These are phyloP conservation scores for Fusarium sp. DNA, from an alignment of 2,329 filamentous ascomycete species.

Conservation along the genomic window DNA sequence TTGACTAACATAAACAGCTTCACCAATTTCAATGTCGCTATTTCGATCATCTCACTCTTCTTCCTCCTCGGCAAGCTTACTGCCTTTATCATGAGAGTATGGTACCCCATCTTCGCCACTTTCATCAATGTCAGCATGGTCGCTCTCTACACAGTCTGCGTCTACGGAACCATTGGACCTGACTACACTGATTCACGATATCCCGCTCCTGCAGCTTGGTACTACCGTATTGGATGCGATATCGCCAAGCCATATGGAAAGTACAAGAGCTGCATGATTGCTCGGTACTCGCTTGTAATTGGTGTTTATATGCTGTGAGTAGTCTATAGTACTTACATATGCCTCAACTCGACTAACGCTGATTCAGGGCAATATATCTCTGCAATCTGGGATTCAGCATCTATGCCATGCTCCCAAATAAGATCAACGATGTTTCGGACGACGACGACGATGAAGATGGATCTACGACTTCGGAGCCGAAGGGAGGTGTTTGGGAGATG, in stretches of 20 bases:
- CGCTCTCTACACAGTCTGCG: conserved; percentile 71
- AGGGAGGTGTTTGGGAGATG: conserved; percentile 67
- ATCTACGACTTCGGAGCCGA: conserved; percentile 48
- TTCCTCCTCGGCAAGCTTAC: conserved; percentile 77
- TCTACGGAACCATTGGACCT: conserved; percentile 77
- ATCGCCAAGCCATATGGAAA: conserved; percentile 65
- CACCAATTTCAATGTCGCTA: conserved; percentile 80
- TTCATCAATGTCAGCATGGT: conserved; percentile 67
- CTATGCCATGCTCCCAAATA: conserved; percentile 68
- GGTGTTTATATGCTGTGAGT: conserved; percentile 76
- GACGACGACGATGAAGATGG: conserved; percentile 57
- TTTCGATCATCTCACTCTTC: conserved; percentile 81
- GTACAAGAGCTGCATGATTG: conserved; percentile 71
- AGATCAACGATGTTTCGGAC: conserved; percentile 59
- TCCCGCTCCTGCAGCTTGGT: conserved; percentile 75
- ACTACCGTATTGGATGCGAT: conserved; percentile 75
- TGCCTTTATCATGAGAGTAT: conserved; percentile 76
- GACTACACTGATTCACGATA: conserved; percentile 75
- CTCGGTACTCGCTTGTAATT: conserved; percentile 73
- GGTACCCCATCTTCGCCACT: conserved; percentile 72
- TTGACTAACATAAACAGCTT: conserved; percentile 60
- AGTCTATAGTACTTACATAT: background rate
- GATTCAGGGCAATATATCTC: conserved; percentile 66
- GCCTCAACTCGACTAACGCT: background rate
- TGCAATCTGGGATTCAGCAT: conserved; percentile 68